phyloP scores from a whole-genome alignment of 148 eudicot species.

The Heliamphora exappendiculata region DNA sequence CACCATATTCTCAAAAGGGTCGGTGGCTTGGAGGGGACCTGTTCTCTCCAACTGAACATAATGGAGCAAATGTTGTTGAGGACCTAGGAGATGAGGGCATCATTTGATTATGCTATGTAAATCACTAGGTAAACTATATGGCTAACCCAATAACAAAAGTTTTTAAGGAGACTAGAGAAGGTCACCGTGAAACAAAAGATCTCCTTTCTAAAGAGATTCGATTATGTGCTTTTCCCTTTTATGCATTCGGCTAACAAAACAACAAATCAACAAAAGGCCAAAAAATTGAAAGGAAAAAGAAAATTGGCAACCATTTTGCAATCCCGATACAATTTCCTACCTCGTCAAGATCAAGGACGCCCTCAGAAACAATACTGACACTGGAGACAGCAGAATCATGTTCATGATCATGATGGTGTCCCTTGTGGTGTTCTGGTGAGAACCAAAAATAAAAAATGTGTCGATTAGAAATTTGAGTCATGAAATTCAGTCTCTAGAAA shows the following conservation, averaged over 20 bases:
- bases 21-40: too few relatives aligned
- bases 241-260: not conserved
- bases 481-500: not conserved
- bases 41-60: too few relatives aligned
- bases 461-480: not conserved
- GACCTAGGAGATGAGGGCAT: too few relatives aligned
- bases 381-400: slow-evolving; percentile 92
- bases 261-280: not conserved
- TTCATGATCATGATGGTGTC: slow-evolving; percentile 73
- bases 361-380: slow-evolving; percentile 87
- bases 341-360: slow-evolving; percentile 81
- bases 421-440: slow-evolving; percentile 51
- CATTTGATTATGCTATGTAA: too few relatives aligned
- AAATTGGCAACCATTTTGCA: not conserved
- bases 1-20: too few relatives aligned
- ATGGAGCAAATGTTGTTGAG: too few relatives aligned
- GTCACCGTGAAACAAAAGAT: too few relatives aligned
- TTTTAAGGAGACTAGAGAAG: too few relatives aligned
- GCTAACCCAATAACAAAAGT: too few relatives aligned
- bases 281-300: not conserved
- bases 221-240: not conserved
- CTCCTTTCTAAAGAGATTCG: too few relatives aligned
- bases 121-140: too few relatives aligned
- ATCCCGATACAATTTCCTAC: slow-evolving; percentile 29
- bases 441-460: not conserved